Conservation (phyloP, 441 rosid species). For the Gossypium trilobum region DNA sequence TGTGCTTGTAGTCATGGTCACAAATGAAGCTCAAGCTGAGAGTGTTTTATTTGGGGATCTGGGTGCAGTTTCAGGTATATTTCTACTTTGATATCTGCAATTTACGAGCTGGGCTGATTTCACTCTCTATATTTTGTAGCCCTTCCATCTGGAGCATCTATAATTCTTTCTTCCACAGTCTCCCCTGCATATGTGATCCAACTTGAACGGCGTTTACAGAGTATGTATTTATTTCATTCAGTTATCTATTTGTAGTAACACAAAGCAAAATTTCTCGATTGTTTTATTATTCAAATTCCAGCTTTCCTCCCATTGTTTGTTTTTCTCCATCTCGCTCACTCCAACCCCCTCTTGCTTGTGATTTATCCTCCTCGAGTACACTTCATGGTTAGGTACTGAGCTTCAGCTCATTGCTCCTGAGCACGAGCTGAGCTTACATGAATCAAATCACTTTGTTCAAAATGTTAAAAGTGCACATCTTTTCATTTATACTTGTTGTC, state of each 20-base stretch:
- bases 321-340: background rate
- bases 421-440: background rate
- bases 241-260: background rate
- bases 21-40: constrained; percentile 88
- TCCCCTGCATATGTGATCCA: constrained; percentile 73
- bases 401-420: background rate
- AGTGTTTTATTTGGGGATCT: constrained; percentile 66
- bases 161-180: constrained; percentile 84
- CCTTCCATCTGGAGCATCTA: constrained; percentile 65
- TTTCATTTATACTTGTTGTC: background rate
- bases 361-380: background rate
- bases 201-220: constrained; percentile 59
- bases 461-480: background rate
- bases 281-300: constrained; percentile 4
- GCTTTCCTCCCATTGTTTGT: background rate
- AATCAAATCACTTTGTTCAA: background rate
- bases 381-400: background rate
- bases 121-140: constrained; percentile 31
- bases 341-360: background rate
- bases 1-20: constrained; percentile 82
- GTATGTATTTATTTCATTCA: constrained; percentile 36
- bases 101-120: constrained; percentile 21
- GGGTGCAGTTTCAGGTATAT: constrained; percentile 75
- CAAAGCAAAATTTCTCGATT: constrained; percentile 3
- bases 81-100: constrained; percentile 5